phyloP scores from a whole-genome alignment of 1,284 basidiomycete genomes.

The Malassezia restricta region DNA sequence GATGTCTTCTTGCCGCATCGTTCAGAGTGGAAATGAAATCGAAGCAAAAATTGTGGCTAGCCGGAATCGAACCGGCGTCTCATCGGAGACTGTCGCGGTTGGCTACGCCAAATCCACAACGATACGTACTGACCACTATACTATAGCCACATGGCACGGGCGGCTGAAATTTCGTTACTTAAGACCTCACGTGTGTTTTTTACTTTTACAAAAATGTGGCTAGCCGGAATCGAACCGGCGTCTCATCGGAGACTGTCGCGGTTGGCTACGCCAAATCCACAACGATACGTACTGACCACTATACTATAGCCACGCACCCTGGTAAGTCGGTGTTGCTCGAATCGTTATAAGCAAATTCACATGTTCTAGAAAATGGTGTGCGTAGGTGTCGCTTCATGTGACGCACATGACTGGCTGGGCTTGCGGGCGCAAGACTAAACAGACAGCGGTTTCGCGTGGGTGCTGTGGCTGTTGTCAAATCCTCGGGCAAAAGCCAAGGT shows the following conservation, averaged over 20 bases:
- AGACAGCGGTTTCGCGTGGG: constrained; percentile 3
- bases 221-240: constrained; percentile 25
- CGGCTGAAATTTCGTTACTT: not conserved
- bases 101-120: constrained; percentile 14
- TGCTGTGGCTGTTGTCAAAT: not conserved
- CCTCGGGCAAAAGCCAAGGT: not conserved
- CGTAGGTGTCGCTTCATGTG: too few relatives aligned
- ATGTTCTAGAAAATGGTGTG: too few relatives aligned
- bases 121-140: constrained; percentile 26
- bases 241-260: constrained; percentile 19
- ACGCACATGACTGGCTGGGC: constrained; percentile 15
- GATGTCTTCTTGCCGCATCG: too few relatives aligned
- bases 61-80: constrained; percentile 25
- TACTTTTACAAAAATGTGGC: constrained; percentile 19
- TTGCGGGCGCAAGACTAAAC: not conserved
- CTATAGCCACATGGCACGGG: constrained; percentile 17
- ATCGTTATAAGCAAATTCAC: too few relatives aligned
- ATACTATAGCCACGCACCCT: constrained; percentile 18
- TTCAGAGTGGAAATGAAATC: not conserved
- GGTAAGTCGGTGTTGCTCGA: too few relatives aligned
- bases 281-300: constrained; percentile 26
- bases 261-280: constrained; percentile 6
- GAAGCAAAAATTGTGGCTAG: constrained; percentile 17
- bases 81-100: constrained; percentile 17
- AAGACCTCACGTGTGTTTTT: too few relatives aligned